Conservation (phyloP, 208 protist genomes). For the Wallacemonas sp. region DNA sequence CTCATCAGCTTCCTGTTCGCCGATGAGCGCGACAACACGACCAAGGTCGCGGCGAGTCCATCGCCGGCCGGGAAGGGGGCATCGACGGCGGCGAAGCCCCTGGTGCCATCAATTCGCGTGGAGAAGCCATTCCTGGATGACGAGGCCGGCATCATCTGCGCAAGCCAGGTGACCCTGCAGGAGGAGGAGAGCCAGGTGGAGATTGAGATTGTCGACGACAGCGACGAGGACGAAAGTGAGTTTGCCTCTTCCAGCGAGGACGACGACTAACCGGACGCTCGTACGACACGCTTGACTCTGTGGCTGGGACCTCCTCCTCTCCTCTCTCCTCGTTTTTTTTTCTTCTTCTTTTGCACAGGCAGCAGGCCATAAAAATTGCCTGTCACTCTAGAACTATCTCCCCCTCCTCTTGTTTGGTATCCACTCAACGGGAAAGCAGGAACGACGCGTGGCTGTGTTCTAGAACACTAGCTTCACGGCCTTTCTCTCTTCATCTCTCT, state of each 20-base stretch:
- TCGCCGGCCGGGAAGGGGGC: slow-evolving; percentile 15
- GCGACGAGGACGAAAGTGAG: slow-evolving; percentile 38
- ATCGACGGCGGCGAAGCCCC: not conserved
- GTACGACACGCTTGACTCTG: not conserved
- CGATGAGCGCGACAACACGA: slow-evolving; percentile 87
- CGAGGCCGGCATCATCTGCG: slow-evolving; percentile 74
- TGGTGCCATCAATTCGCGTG: slow-evolving; percentile 33
- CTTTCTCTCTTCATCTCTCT: too few species aligned
- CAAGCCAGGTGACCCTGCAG: slow-evolving; percentile 63
- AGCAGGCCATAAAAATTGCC: not conserved
- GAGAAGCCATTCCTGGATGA: slow-evolving; percentile 73
- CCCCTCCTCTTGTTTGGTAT: too few species aligned
- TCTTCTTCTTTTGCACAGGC: not conserved
- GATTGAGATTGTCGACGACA: slow-evolving; percentile 74
- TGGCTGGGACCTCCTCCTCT: not conserved
- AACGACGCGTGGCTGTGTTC: too few species aligned
- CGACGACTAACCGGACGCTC: slow-evolving; percentile 3
- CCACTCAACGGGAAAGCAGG: too few species aligned
- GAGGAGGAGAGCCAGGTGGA: slow-evolving; percentile 65
- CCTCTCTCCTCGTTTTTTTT: slow-evolving; percentile 15
- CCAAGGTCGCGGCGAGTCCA: slow-evolving; percentile 20
- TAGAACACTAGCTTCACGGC: too few species aligned
- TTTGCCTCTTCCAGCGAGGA: slow-evolving; percentile 10
- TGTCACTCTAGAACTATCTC: too few species aligned
- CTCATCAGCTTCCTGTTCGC: slow-evolving; percentile 87